Conservation (phyloP, 2,329 filamentous ascomycete genomes). For the Aurifilum marmelostoma region DNA sequence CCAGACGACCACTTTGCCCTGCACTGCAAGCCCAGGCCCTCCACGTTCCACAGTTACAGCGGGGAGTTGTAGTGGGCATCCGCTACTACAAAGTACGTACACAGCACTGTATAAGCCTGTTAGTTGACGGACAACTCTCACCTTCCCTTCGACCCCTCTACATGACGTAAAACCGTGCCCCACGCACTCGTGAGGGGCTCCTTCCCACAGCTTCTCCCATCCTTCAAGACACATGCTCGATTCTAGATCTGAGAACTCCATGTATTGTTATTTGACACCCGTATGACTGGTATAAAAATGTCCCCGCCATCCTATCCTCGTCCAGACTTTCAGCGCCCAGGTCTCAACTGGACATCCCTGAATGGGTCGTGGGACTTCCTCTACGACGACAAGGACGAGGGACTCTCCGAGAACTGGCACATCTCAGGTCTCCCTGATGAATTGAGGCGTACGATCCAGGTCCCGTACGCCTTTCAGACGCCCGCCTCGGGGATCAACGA, state of each 20-base stretch:
- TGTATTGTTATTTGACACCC: no score
- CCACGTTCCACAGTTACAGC: not conserved
- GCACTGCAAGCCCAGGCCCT: not conserved
- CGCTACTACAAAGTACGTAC: no score
- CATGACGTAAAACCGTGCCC: constrained; percentile 28
- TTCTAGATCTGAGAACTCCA: not conserved
- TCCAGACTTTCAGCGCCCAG: constrained; percentile 63
- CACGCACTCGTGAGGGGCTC: constrained; percentile 20
- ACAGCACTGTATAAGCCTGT: no score
- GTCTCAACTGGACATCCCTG: constrained; percentile 61
- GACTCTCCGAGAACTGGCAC: constrained; percentile 58
- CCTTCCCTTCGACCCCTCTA: not conserved
- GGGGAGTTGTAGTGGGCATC: not conserved
- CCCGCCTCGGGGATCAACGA: constrained; percentile 66
- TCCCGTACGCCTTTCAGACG: constrained; percentile 69
- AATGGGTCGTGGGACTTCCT: constrained; percentile 67
- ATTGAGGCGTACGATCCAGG: constrained; percentile 58
- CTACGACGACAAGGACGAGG: constrained; percentile 67
- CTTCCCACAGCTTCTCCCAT: not conserved
- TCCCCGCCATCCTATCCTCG: constrained; percentile 55
- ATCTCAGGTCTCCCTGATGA: constrained; percentile 51
- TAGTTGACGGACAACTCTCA: constrained; percentile 9
- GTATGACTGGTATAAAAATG: constrained; percentile 7
- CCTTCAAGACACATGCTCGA: not conserved
- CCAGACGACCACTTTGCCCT: not conserved